Conservation (phyloP, 129 eudicot species). For the Calendula officinalis region DNA sequence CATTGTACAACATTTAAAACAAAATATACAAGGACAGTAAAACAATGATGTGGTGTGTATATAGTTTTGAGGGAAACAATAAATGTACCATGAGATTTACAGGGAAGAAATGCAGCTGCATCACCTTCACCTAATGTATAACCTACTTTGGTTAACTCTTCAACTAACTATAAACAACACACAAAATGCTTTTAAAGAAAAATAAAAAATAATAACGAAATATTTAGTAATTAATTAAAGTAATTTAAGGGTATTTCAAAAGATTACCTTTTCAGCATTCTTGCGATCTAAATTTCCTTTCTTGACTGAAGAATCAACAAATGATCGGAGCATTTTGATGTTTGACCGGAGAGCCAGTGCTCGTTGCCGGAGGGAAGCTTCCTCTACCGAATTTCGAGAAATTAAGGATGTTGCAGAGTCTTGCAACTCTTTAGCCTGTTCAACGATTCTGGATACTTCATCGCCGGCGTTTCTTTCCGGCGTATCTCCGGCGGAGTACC, state of each 20-base stretch:
- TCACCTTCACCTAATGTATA: slow-evolving; percentile 39
- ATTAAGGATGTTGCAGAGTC: slow-evolving; percentile 39
- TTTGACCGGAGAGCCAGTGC: slow-evolving; percentile 39
- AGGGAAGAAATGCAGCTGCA: slow-evolving; percentile 46
- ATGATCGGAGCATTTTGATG: slow-evolving; percentile 32
- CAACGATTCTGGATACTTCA: slow-evolving; percentile 39
- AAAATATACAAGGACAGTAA: too few relatives aligned
- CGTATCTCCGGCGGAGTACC: background rate
- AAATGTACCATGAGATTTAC: slow-evolving; percentile 40
- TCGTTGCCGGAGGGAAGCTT: slow-evolving; percentile 41
- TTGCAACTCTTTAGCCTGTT: slow-evolving; percentile 48
- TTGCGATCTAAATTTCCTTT: slow-evolving; percentile 31
- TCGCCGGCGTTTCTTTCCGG: slow-evolving; percentile 30
- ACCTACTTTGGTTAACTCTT: slow-evolving; percentile 34
- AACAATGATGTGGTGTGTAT: too few relatives aligned
- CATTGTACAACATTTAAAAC: too few relatives aligned
- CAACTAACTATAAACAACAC: slow-evolving; percentile 24
- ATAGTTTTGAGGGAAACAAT: background rate
- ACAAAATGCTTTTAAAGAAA: background rate
- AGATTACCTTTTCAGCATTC: slow-evolving; percentile 31
- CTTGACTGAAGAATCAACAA: slow-evolving; percentile 23
- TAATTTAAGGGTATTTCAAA: background rate
- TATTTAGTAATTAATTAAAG: background rate
- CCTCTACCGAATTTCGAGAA: slow-evolving; percentile 34
- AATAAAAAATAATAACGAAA: background rate